phyloP scores from a whole-genome alignment of 2,329 filamentous ascomycete species.

The Keithomyces neogunnii region DNA sequence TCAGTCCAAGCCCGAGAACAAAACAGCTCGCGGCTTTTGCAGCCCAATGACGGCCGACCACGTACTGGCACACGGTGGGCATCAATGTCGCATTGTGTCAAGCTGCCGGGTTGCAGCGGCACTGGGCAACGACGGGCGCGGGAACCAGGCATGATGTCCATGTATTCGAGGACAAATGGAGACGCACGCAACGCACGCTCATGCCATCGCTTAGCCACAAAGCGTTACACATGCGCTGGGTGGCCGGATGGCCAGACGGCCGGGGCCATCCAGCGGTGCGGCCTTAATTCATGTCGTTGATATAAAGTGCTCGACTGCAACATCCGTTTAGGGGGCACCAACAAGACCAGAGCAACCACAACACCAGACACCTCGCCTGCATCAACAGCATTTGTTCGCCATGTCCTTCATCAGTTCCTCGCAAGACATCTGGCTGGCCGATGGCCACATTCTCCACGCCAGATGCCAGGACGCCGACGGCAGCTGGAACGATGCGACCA shows the following conservation, averaged over 20 bases:
- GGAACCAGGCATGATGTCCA: not conserved
- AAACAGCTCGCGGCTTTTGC: too few relatives aligned
- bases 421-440: conserved; percentile 1
- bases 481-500: not conserved
- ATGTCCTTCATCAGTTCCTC: conserved; percentile 9
- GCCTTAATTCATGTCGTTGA: too few relatives aligned
- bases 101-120: not conserved
- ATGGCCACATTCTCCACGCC: conserved; percentile 9
- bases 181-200: not conserved
- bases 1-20: too few relatives aligned
- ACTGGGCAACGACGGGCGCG: not conserved
- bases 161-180: not conserved
- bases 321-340: too few relatives aligned
- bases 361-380: too few relatives aligned
- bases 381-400: not conserved
- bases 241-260: too few relatives aligned
- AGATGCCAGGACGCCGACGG: not conserved
- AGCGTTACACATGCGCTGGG: not conserved
- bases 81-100: not conserved
- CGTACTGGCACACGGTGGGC: not conserved
- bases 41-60: not conserved
- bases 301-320: too few relatives aligned
- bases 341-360: too few relatives aligned
- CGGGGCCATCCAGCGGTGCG: too few relatives aligned
- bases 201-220: not conserved